Evolutionary conservation across 2,329 filamentous ascomycete species (phyloP).

Genomic region (Emmonsiellopsis sp.): DNA sequence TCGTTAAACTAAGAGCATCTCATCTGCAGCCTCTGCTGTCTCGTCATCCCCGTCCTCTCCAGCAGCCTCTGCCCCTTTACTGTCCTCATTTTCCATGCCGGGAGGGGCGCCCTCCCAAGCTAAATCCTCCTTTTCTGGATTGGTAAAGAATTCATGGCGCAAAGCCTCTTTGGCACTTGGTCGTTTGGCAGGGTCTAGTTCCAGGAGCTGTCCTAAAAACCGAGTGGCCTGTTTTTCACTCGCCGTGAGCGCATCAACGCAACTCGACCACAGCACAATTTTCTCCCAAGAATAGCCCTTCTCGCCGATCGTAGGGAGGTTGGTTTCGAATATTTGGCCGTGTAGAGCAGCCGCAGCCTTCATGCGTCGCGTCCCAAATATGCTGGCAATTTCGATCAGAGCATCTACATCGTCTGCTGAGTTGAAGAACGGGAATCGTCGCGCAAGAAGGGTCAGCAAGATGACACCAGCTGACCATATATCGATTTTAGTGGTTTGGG

Average conservation of each 20-base stretch:
- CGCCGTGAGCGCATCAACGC: conserved; percentile 52
- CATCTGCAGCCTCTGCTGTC: conserved; percentile 6
- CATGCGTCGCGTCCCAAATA: conserved; percentile 83
- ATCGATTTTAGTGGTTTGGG: conserved; percentile 88
- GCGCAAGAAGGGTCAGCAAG: conserved; percentile 83
- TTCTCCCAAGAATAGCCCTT: conserved; percentile 83
- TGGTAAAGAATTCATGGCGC: conserved; percentile 37
- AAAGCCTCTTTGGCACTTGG: conserved; percentile 35
- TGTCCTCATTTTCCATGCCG: not conserved
- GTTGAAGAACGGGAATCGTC: conserved; percentile 96
- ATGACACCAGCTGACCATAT: conserved; percentile 98
- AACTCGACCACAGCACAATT: conserved; percentile 91
- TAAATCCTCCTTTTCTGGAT: conserved; percentile 22
- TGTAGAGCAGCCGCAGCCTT: conserved; percentile 72
- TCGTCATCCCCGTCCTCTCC: conserved; percentile 4
- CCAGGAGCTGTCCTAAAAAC: conserved; percentile 34
- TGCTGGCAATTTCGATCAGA: conserved; percentile 92
- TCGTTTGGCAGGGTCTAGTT: conserved; percentile 35
- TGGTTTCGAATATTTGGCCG: conserved; percentile 86
- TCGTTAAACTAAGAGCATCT: conserved; percentile 11
- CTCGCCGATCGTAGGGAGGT: conserved; percentile 79
- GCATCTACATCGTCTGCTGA: conserved; percentile 97
- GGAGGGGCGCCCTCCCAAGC: conserved; percentile 7
- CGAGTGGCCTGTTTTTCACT: conserved; percentile 38
- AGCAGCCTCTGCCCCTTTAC: not conserved